A percentile compares a stretch with the other conserved stretches of the same genome.
These are phyloP conservation scores for Phanerochaete carnosa DNA, from an alignment of 768 basidiomycete species.

Conservation along the genomic window DNA sequence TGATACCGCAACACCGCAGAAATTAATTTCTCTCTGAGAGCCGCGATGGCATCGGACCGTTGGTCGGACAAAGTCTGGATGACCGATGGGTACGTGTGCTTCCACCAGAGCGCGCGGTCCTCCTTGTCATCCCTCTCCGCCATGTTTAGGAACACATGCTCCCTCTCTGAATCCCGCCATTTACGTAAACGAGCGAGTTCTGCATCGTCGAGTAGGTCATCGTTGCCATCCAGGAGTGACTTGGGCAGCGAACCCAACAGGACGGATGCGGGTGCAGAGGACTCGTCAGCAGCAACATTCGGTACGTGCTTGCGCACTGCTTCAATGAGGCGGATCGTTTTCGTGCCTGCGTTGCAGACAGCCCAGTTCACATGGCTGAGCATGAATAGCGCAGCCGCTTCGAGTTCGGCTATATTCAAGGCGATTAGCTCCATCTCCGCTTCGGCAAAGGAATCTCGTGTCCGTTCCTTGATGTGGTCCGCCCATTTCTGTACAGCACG, in stretches of 20 bases:
- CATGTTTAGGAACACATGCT: slow-evolving; percentile 60
- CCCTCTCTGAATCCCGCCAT: slow-evolving; percentile 56
- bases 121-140: slow-evolving; percentile 67
- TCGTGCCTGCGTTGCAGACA: slow-evolving; percentile 59
- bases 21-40: slow-evolving; percentile 63
- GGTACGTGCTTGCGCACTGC: slow-evolving; percentile 44
- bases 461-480: slow-evolving; percentile 39
- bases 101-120: slow-evolving; percentile 82
- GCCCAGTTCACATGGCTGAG: slow-evolving; percentile 52
- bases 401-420: slow-evolving; percentile 56
- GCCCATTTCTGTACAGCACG: slow-evolving; percentile 71
- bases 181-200: slow-evolving; percentile 62
- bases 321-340: slow-evolving; percentile 58
- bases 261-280: slow-evolving; percentile 31
- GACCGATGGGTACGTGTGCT: slow-evolving; percentile 65
- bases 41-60: slow-evolving; percentile 39
- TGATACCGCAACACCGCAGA: slow-evolving; percentile 71
- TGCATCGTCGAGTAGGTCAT: slow-evolving; percentile 60
- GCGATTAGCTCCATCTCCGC: slow-evolving; percentile 42
- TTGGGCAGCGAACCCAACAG: slow-evolving; percentile 45
- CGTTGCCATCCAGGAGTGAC: slow-evolving; percentile 55
- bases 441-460: slow-evolving; percentile 32
- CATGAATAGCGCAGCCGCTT: slow-evolving; percentile 72
- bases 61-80: slow-evolving; percentile 53
- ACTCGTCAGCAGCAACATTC: background rate